Evolutionary conservation across 2,329 filamentous ascomycete species (phyloP), one percentile per base, ranked within the genome.

Genomic region (Aspergillus sp.): DNA sequence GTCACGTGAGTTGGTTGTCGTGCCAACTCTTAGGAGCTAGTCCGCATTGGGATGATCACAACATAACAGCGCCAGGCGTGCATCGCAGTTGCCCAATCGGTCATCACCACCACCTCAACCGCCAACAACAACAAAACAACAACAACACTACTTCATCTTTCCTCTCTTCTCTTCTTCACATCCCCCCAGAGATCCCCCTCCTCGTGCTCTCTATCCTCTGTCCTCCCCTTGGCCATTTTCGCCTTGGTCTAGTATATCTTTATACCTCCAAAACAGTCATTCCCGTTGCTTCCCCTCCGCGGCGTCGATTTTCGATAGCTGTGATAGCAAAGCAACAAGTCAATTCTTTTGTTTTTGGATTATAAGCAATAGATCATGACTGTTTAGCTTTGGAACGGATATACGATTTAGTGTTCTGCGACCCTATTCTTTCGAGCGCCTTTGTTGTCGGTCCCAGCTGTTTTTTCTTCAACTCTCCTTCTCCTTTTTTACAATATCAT

Each of bases 11-110:
- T n/a, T n/a, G 22, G 69, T 72, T 71, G 68, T 63, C 68, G 55
- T 57, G 68, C 60, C 68, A 70, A 72, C 69, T 13, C 1, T 2
- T 2, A 1, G 1, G 35, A 59, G 49, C 67, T 70, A 69, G 56
- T 46, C 67, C 60, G 35, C 43, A 60, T 55, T 22, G 33, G 60
- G 54, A 1, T 33, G 44, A 62, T 52, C 62, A 69, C 57, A 70
- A 68, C 68, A 71, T 63, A 68, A 68, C 66, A 69, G 61, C 54
- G 55, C 47, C 61, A 52, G 61, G 53, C 54, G 60, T 61, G 61
- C 60, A 63, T 64, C 61, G 57, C 59, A 60, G 55, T 58, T 62
- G 60, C 59, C 57, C 54, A 66, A 65, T 56, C 58, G 54, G 54
- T 54, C 51, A 20, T 60, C 57, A 58, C 59, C 55, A 59, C 7